Conservation (phyloP, 2,329 filamentous ascomycete species). For the Fusarium stilboides region DNA sequence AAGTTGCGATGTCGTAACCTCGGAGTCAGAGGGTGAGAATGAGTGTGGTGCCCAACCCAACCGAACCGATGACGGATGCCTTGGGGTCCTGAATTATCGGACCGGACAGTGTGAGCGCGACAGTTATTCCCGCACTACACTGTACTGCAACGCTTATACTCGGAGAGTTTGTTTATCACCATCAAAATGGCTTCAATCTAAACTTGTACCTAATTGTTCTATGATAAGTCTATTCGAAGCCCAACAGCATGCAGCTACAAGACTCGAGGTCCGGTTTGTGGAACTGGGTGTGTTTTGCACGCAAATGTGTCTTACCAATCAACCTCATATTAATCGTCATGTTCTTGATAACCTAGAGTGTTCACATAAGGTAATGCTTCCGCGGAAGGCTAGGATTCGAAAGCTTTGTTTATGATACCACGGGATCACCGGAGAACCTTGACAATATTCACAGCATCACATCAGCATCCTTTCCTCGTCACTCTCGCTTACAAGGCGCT, state of each 20-base stretch:
- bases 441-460: constrained; percentile 22
- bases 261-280: background rate
- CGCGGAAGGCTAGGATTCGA: background rate
- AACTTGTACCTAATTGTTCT: background rate
- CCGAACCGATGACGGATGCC: constrained; percentile 29
- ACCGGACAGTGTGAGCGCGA: constrained; percentile 20
- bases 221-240: background rate
- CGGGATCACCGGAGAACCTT: constrained; percentile 15
- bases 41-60: constrained; percentile 29
- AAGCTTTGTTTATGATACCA: constrained; percentile 2
- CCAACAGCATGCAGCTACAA: background rate
- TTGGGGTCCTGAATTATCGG: constrained; percentile 13
- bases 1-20: constrained; percentile 31
- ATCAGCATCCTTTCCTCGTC: constrained; percentile 28
- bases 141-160: constrained; percentile 1
- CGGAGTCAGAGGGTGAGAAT: constrained; percentile 19
- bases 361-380: background rate
- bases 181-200: background rate
- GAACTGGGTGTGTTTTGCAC: background rate
- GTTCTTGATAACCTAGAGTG: background rate
- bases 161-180: background rate
- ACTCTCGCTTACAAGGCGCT: constrained; percentile 29
- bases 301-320: background rate
- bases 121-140: background rate
- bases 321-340: background rate